phyloP scores from a whole-genome alignment of 257 asterid species.

The Misopates orontium region DNA sequence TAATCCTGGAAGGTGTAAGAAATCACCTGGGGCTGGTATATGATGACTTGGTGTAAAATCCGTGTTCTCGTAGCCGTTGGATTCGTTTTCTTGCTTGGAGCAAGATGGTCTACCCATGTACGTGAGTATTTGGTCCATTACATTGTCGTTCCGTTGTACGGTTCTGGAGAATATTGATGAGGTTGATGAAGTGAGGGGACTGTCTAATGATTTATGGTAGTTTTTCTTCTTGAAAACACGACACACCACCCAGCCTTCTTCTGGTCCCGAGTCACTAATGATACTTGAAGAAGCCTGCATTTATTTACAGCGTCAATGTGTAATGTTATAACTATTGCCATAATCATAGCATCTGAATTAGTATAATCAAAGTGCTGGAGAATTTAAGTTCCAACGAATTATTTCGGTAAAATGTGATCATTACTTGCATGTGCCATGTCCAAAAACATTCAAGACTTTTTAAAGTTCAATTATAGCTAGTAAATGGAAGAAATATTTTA shows the following conservation, averaged over 20 bases:
- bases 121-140: slow-evolving; percentile 65
- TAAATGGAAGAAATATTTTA: too few relatives aligned
- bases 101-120: slow-evolving; percentile 65
- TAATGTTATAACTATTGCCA: too few relatives aligned
- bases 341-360: too few relatives aligned
- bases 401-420: too few relatives aligned
- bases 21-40: slow-evolving; percentile 15
- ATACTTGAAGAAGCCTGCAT: slow-evolving; percentile 35
- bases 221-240: slow-evolving; percentile 98
- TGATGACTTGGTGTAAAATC: background rate
- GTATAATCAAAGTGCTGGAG: too few relatives aligned
- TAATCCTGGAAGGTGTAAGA: slow-evolving; percentile 71
- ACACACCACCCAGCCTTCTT: slow-evolving; percentile 96
- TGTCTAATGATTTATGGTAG: slow-evolving; percentile 69
- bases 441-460: too few relatives aligned
- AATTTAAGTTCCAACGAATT: too few relatives aligned
- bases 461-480: too few relatives aligned
- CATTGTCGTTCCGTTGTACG: slow-evolving; percentile 73
- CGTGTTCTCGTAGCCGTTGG: background rate
- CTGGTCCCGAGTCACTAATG: slow-evolving; percentile 45
- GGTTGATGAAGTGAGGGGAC: slow-evolving; percentile 29
- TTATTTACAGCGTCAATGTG: background rate
- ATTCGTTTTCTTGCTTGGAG: slow-evolving; percentile 53
- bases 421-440: too few relatives aligned
- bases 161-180: slow-evolving; percentile 30